Base-by-base conservation (phyloP, 805 yeast genomes). In the Zygosaccharomyces kombuchaensis region DNA sequence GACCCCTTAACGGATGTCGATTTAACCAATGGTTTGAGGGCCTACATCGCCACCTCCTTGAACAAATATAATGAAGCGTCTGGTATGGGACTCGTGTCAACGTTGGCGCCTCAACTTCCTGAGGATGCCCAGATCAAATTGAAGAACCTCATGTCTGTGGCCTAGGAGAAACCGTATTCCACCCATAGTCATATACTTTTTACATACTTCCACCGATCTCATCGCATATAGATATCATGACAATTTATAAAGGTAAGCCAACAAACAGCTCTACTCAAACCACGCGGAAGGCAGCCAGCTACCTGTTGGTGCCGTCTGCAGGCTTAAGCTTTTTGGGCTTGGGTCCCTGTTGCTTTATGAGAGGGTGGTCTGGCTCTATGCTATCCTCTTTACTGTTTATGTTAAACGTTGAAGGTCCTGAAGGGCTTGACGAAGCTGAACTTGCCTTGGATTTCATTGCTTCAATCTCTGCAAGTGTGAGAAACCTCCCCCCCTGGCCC, bases 401-500 rank as follows among this genome's bases (percentile, higher is more conserved):
- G 13, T 22, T 35, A 16, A 46, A 43, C 10, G 47, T 39, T 3
- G 35, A 34, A 26, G 41, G 34, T 4, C 14, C 36, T 5, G 49
- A 35, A 4, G 47, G 30, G 17, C 40, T 44, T 5, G 43, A 37
- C 14, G 49, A 39, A 23, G 36, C 34, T 4, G 52, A 45, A 7
- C 38, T 47, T 59, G 42, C 58, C 61, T 54, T 55, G 60, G 43
- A 63, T 41, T 81, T 84, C 45, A 76, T 68, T 50, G 76, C 83
- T 9, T 78, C 82, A 36, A 78, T 84, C 52, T 79, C 87, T 9
- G 96, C 96, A 10, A 98, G 96, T 0, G 99, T 93, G 48, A 93
- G 69, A 56, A 93, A 93, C 50, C 99, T 74, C 6, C 99, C 99
- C 26, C 99, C 99, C 69, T 93, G 98, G 22, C 99, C 99, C 57